These are phyloP conservation scores for Aspergillus pseudoterreus DNA, from an alignment of 2,329 filamentous ascomycete genomes.

Conservation along the genomic window DNA sequence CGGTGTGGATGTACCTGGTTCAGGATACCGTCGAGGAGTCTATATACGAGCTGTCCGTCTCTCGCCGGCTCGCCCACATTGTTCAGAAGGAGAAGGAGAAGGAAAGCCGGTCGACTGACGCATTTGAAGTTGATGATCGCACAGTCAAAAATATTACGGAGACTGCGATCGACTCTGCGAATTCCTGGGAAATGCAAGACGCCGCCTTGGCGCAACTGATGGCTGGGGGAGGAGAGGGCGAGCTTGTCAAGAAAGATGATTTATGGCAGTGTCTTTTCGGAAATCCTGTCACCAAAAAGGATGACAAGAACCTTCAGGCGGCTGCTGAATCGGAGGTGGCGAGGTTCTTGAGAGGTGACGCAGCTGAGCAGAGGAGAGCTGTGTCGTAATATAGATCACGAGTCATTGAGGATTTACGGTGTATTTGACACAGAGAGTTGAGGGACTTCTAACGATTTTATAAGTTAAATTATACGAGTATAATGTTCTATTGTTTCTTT, in stretches of 20 bases:
- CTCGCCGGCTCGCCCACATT: constrained; percentile 74
- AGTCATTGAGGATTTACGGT: not conserved
- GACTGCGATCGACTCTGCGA: constrained; percentile 74
- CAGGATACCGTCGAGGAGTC: constrained; percentile 86
- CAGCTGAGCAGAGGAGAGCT: constrained; percentile 47
- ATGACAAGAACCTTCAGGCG: constrained; percentile 6
- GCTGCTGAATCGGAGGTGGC: constrained; percentile 44
- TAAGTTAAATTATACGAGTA: not conserved
- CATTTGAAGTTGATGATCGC: constrained; percentile 11
- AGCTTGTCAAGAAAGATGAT: constrained; percentile 73
- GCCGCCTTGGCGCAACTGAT: constrained; percentile 68
- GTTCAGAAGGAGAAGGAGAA: constrained; percentile 41
- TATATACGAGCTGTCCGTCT: constrained; percentile 82
- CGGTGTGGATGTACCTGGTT: constrained; percentile 94
- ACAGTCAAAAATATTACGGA: constrained; percentile 40
- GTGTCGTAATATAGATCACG: not conserved
- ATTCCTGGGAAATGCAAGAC: constrained; percentile 77
- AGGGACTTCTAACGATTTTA: too few relatives aligned
- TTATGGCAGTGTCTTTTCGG: constrained; percentile 89
- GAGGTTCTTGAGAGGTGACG: constrained; percentile 52
- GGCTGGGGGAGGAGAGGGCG: constrained; percentile 64
- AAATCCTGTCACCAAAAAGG: constrained; percentile 34
- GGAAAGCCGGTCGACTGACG: constrained; percentile 8
- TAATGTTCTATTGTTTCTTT: not conserved
- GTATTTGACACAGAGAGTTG: too few relatives aligned